phyloP scores from a whole-genome alignment of 106 monocot genomes.

The Dactylorhiza incarnata region DNA sequence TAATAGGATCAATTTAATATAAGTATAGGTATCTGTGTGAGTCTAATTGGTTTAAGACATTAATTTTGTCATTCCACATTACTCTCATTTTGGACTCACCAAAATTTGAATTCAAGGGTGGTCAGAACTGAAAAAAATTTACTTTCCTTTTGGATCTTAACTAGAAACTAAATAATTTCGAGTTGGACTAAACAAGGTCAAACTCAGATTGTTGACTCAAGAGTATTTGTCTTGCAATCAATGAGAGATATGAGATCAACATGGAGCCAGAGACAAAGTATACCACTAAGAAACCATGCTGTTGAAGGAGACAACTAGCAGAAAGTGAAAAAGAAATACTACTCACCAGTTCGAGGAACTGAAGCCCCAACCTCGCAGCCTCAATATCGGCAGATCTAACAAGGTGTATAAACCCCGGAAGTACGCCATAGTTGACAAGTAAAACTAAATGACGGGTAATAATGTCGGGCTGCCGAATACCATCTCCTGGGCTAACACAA shows the following conservation, averaged over 20 bases:
- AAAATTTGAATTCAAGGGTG: no score
- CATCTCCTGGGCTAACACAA: constrained; percentile 60
- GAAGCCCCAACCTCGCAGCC: constrained; percentile 81
- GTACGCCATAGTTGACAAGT: constrained; percentile 61
- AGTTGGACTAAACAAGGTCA: no score
- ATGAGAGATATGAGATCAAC: neutral
- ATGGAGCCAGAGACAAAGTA: neutral
- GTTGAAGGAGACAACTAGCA: neutral
- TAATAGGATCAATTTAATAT: no score
- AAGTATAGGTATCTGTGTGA: no score
- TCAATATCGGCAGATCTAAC: constrained; percentile 86
- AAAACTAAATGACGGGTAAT: constrained; percentile 60
- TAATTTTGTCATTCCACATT: no score
- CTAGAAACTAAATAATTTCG: no score
- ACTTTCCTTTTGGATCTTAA: no score
- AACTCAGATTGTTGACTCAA: no score
- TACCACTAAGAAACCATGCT: neutral
- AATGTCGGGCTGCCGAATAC: constrained; percentile 33
- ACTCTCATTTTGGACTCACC: no score
- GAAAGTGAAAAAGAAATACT: neutral
- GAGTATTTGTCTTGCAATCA: neutral
- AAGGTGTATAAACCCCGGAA: constrained; percentile 77
- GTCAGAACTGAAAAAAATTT: no score
- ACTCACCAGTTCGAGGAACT: constrained; percentile 88
- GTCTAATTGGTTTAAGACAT: no score